These are phyloP conservation scores for Pythium rhizo-oryzae DNA, from an alignment of 352 stramenopile genomes.

Conservation along the genomic window DNA sequence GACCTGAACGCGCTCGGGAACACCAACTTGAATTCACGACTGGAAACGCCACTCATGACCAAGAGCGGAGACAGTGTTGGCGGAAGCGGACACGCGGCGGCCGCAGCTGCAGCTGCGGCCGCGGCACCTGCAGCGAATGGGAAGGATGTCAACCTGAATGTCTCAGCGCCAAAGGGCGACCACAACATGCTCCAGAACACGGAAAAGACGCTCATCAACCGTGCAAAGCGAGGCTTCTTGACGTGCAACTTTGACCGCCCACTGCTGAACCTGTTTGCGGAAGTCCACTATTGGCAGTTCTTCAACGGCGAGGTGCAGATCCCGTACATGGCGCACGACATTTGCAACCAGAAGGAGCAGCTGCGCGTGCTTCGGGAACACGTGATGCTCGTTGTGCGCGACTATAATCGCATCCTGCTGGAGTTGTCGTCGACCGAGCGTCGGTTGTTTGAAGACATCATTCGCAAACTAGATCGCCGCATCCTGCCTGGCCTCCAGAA, in stretches of 20 bases:
- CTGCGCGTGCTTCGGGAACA: conserved; percentile 92
- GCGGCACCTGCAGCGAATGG: background rate
- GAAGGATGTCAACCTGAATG: conserved; percentile 44
- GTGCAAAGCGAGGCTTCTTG: conserved; percentile 85
- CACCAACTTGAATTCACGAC: conserved; percentile 73
- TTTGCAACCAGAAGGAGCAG: conserved; percentile 94
- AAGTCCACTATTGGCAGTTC: conserved; percentile 92
- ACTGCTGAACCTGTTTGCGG: conserved; percentile 92
- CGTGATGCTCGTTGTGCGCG: conserved; percentile 94
- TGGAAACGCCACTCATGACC: conserved; percentile 89
- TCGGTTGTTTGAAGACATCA: conserved; percentile 94
- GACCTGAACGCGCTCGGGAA: conserved; percentile 81
- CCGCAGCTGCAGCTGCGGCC: background rate
- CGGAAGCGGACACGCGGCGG: conserved; percentile 16
- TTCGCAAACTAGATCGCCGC: conserved; percentile 92
- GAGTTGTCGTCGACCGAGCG: conserved; percentile 91
- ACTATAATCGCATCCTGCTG: conserved; percentile 96
- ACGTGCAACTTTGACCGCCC: conserved; percentile 95
- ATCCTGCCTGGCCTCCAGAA: conserved; percentile 93
- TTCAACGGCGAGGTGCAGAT: conserved; percentile 94
- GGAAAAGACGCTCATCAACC: conserved; percentile 78
- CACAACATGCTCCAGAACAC: conserved; percentile 73
- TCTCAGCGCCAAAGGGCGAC: conserved; percentile 36
- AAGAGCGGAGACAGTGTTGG: conserved; percentile 53
- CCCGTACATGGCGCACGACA: conserved; percentile 95